These are phyloP conservation scores for Irpex sp. DNA, from an alignment of 1,284 basidiomycete genomes.

Conservation along the genomic window DNA sequence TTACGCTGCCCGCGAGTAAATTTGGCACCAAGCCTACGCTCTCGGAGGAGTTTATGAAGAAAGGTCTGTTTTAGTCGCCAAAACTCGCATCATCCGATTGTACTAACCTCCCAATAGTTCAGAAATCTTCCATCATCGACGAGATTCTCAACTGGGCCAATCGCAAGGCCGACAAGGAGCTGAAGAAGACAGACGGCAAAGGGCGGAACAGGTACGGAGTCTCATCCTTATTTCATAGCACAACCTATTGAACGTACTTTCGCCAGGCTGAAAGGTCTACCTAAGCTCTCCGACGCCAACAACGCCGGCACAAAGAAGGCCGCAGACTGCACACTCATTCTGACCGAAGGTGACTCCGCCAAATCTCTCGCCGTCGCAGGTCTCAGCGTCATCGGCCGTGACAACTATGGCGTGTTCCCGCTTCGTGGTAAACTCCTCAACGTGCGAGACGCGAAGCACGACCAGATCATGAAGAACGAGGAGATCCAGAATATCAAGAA, in stretches of 20 bases:
- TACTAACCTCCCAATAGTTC: constrained; percentile 43
- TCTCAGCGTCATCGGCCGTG: constrained; percentile 90
- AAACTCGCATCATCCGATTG: background rate
- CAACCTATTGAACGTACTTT: background rate
- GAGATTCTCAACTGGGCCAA: constrained; percentile 94
- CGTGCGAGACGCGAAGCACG: constrained; percentile 94
- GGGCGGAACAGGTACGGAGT: constrained; percentile 77
- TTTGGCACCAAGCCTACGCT: constrained; percentile 85
- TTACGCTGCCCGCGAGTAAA: constrained; percentile 85
- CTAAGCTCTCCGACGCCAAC: constrained; percentile 96
- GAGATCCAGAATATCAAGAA: constrained; percentile 98
- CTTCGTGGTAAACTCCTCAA: constrained; percentile 96
- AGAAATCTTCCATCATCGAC: constrained; percentile 89
- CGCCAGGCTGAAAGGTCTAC: constrained; percentile 80
- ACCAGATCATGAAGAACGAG: constrained; percentile 96
- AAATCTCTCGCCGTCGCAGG: constrained; percentile 95
- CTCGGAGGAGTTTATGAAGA: constrained; percentile 94
- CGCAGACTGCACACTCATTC: constrained; percentile 87
- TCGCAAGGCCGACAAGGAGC: constrained; percentile 93
- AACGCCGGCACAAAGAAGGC: constrained; percentile 88
- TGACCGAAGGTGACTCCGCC: constrained; percentile 99
- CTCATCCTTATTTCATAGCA: too few species aligned
- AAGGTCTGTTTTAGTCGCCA: constrained; percentile 48
- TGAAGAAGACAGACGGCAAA: constrained; percentile 95
- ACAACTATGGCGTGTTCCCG: constrained; percentile 97